phyloP scores from a whole-genome alignment of 2,329 filamentous ascomycete species.

The Cercospora sp. region DNA sequence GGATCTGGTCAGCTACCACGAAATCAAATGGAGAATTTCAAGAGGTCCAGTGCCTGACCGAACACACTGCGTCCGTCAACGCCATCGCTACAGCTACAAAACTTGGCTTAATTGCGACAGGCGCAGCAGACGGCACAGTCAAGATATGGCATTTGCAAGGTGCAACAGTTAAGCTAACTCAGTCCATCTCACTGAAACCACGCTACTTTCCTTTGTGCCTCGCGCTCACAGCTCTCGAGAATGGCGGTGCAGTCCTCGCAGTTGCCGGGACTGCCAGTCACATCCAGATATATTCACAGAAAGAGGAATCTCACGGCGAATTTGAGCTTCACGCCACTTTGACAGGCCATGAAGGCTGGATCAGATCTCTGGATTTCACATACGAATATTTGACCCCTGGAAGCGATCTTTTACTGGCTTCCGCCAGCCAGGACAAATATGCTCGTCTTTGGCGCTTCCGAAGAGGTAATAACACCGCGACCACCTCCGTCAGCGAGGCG shows the following conservation, averaged over 20 bases:
- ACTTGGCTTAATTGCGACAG: constrained; percentile 56
- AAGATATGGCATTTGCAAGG: constrained; percentile 65
- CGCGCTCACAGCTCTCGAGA: constrained; percentile 62
- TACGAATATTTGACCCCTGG: constrained; percentile 56
- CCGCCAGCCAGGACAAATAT: constrained; percentile 96
- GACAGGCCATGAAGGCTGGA: constrained; percentile 90
- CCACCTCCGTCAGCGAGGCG: constrained; percentile 4
- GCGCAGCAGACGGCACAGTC: constrained; percentile 63
- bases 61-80: constrained; percentile 76
- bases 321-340: constrained; percentile 77
- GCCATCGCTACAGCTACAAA: constrained; percentile 52
- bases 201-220: constrained; percentile 80
- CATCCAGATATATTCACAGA: constrained; percentile 76
- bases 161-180: constrained; percentile 54
- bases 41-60: constrained; percentile 54
- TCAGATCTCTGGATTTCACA: constrained; percentile 79
- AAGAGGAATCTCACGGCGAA: constrained; percentile 44
- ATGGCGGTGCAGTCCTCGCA: constrained; percentile 60
- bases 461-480: constrained; percentile 43
- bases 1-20: constrained; percentile 56
- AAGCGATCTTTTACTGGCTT: constrained; percentile 78
- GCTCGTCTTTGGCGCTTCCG: constrained; percentile 89
- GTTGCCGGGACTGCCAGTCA: constrained; percentile 79
- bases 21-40: constrained; percentile 40
- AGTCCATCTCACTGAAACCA: constrained; percentile 71